Base-by-base conservation (phyloP, 108 stramenopile genomes). In the Conticribra weissflogii region DNA sequence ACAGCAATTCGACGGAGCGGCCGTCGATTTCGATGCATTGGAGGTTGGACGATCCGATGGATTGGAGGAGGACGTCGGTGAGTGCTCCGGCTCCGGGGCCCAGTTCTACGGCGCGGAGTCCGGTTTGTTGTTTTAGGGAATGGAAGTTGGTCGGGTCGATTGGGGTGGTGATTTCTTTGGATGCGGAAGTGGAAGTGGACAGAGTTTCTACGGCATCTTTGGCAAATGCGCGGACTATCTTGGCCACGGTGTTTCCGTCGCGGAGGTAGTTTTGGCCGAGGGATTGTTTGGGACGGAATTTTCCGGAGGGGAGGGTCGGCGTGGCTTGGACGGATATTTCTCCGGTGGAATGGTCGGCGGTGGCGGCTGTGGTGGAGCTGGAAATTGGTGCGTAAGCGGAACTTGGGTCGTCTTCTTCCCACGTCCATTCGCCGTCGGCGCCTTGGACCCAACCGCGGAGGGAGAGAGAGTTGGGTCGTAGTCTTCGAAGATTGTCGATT, bases 71-170 rank as follows among this genome's bases (percentile, higher is more conserved):
- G 3, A 88, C 82, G 68, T 94, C 88, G 0, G 98, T 96, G 53
- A 99, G 61, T 12, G 98, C 96, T 3, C 98, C 98, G 5, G 96
- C 86, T 3, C 98, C 98, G 5, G 98, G 97, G 16, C 98, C 98
- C 24, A 98, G 65, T 75, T 98, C 97, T 21, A 98, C 84, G 31
- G 86, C 71, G 29, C 86, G 66, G 45, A 92, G 71, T 27, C 25
- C 74, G 9, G 48, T 58, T 24, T 36, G 52, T 15, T 71, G 67
- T 29, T 72, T 14, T 19, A 31, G 49, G 15, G 33, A 32, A 27
- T 47, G 27, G 8, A 47, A 66, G 34, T 33, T 47, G 3, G 3
- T 66, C 59, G 34, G 60, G 45, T 28, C 33, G 45, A 24, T 63
- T n/a, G n/a, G n/a, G n/a, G n/a, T n/a, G n/a, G n/a, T n/a, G n/a